Conservation (phyloP, 2,329 filamentous ascomycete species). For the Penicillium sp. region DNA sequence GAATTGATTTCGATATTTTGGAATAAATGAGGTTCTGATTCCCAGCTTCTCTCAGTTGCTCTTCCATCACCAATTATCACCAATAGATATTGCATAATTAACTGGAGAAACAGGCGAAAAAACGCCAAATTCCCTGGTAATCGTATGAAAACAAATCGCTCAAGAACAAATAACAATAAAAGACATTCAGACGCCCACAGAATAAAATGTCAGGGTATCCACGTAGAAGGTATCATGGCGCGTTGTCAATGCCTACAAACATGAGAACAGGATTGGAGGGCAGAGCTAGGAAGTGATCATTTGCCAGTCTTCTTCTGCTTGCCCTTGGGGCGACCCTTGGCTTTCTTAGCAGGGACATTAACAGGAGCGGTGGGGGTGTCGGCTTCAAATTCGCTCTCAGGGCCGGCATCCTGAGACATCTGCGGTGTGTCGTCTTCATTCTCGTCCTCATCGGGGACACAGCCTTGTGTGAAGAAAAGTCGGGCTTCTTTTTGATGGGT, state of each 20-base stretch:
- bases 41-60: background rate
- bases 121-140: conserved; percentile 5
- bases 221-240: conserved; percentile 21
- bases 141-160: conserved; percentile 16
- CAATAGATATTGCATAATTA: conserved; percentile 5
- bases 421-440: conserved; percentile 7
- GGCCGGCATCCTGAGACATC: conserved; percentile 6
- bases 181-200: background rate
- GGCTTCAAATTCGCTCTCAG: conserved; percentile 19
- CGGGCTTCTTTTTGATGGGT: conserved; percentile 68
- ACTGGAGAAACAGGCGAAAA: background rate
- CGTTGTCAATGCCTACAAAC: conserved; percentile 12
- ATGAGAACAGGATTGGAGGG: background rate
- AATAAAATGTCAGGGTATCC: conserved; percentile 2
- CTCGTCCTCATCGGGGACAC: conserved; percentile 51
- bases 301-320: conserved; percentile 35
- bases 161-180: conserved; percentile 14
- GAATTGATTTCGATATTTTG: conserved; percentile 2
- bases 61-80: conserved; percentile 9
- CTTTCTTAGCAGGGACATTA: conserved; percentile 10
- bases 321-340: conserved; percentile 31
- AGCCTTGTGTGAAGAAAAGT: conserved; percentile 91
- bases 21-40: conserved; percentile 4
- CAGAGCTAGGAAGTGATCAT: conserved; percentile 5
- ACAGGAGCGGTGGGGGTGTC: conserved; percentile 11